Evolutionary conservation across 2,329 filamentous ascomycete species (phyloP).

Genomic region (Stromatinia cepivora): DNA sequence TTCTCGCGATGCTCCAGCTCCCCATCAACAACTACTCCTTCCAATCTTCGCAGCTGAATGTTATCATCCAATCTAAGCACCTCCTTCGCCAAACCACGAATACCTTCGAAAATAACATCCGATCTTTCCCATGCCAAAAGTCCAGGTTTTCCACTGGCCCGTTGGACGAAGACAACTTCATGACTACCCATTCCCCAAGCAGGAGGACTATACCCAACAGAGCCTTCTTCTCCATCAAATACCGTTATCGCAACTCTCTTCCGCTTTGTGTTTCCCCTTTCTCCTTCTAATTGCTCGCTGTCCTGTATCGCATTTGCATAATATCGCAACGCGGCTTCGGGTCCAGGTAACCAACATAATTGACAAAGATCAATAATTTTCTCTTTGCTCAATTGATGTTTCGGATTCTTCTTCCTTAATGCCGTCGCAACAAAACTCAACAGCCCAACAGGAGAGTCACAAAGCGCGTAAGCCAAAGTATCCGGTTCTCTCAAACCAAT

Average conservation of each 20-base stretch:
- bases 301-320: constrained; percentile 45
- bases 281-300: constrained; percentile 20
- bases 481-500: constrained; percentile 36
- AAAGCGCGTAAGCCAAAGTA: constrained; percentile 59
- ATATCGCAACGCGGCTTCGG: constrained; percentile 59
- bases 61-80: constrained; percentile 30
- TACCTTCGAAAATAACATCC: constrained; percentile 34
- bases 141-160: constrained; percentile 31
- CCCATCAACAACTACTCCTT: constrained; percentile 28
- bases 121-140: constrained; percentile 32
- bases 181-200: constrained; percentile 33
- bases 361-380: constrained; percentile 62
- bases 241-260: constrained; percentile 34
- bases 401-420: constrained; percentile 46
- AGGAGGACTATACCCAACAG: constrained; percentile 32
- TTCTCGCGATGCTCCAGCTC: constrained; percentile 2
- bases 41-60: constrained; percentile 28
- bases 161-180: constrained; percentile 34
- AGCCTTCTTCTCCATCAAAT: constrained; percentile 29
- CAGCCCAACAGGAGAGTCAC: constrained; percentile 60
- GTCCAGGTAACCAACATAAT: constrained; percentile 66
- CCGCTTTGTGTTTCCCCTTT: constrained; percentile 14
- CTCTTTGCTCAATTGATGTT: constrained; percentile 47
- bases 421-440: constrained; percentile 55
- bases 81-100: constrained; percentile 32